Evolutionary conservation across 257 asterid genomes (phyloP).

Genomic region (Echites panduratus): DNA sequence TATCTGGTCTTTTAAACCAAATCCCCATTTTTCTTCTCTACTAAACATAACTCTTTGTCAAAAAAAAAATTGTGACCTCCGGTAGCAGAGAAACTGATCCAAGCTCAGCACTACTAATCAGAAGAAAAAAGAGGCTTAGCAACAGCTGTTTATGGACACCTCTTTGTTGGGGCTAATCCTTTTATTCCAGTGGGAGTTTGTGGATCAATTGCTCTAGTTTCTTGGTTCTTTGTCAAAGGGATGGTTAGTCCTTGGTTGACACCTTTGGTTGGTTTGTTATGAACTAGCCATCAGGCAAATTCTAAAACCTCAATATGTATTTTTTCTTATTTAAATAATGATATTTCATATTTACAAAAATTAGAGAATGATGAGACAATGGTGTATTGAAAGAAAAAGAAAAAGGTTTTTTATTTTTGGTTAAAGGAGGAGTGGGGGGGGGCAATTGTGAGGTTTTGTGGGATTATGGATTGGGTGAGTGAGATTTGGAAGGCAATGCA

Average conservation of each 20-base stretch:
- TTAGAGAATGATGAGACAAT: slow-evolving; percentile 9
- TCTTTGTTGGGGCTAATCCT: slow-evolving; percentile 60
- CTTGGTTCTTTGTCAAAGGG: slow-evolving; percentile 83
- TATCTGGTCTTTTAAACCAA: no score
- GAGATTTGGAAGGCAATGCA: slow-evolving; percentile 20
- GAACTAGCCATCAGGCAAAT: slow-evolving; percentile 48
- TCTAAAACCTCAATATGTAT: slow-evolving; percentile 55
- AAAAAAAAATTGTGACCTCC: no score
- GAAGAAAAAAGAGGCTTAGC: no score
- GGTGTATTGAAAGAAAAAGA: neutral
- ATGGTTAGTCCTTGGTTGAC: slow-evolving; percentile 93
- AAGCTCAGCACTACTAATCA: no score
- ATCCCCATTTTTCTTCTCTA: no score
- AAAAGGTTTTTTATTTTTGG: neutral
- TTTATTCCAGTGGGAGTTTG: slow-evolving; percentile 79
- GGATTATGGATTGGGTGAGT: slow-evolving; percentile 27
- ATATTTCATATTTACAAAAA: no score
- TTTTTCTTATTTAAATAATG: neutral
- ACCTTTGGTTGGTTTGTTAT: slow-evolving; percentile 84
- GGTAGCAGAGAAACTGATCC: no score
- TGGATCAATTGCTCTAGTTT: slow-evolving; percentile 53
- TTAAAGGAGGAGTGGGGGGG: neutral
- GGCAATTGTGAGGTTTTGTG: slow-evolving; percentile 1
- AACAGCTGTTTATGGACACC: slow-evolving; percentile 89
- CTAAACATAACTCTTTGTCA: no score